Percentiles rank a stretch among this genome's conserved stretches.
These are phyloP conservation scores for Melampsora larici-populina DNA, from an alignment of 1,284 basidiomycete species.

Conservation along the genomic window DNA sequence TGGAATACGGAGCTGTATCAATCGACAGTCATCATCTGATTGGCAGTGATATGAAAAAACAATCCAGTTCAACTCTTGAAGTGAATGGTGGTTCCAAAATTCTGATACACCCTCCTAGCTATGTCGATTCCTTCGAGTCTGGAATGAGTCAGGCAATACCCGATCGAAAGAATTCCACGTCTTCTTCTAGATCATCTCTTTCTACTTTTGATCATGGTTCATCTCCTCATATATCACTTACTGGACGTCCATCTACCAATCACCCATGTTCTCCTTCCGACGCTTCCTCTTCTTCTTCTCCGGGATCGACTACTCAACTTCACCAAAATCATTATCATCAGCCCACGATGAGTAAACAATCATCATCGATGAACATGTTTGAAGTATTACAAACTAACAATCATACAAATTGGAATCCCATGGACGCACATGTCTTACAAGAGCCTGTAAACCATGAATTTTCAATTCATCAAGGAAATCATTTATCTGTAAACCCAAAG, in stretches of 20 bases:
- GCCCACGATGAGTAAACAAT: neutral
- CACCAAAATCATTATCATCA: neutral
- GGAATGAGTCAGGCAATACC: neutral
- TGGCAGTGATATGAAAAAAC: neutral
- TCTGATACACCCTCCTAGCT: neutral
- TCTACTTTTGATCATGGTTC: constrained; percentile 23
- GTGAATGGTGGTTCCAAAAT: neutral
- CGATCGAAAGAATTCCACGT: constrained; percentile 10
- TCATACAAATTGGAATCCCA: constrained; percentile 13
- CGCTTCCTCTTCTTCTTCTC: neutral
- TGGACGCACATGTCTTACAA: neutral
- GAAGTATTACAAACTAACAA: constrained; percentile 5
- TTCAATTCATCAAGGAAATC: neutral
- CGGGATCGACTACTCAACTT: neutral
- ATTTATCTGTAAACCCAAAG: neutral
- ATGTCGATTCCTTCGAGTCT: neutral
- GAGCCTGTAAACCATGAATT: neutral
- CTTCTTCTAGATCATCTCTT: constrained; percentile 24
- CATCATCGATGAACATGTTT: neutral
- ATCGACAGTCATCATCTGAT: neutral
- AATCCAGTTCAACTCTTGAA: neutral
- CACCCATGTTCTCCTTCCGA: neutral
- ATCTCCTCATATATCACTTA: constrained; percentile 9
- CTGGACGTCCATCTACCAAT: constrained; percentile 7
- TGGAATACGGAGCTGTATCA: neutral